Conservation (phyloP, 139 green algal species). For the Diplosphaera chodatii region DNA sequence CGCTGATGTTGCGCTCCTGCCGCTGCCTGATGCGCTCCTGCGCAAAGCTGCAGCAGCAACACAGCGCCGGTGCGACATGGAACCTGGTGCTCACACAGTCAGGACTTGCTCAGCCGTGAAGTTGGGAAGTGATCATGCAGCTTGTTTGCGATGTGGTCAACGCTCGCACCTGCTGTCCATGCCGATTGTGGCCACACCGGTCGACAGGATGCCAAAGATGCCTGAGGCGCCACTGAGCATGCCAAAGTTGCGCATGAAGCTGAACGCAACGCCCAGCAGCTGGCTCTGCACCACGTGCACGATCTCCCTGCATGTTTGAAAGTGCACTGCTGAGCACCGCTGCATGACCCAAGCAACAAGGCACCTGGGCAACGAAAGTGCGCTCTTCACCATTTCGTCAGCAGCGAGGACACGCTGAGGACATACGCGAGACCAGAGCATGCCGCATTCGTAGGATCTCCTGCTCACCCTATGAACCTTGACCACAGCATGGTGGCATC, state of each 20-base stretch:
- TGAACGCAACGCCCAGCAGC: conserved; percentile 26
- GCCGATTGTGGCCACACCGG: conserved; percentile 31
- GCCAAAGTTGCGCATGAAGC: conserved; percentile 48
- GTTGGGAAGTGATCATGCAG: not conserved
- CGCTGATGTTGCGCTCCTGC: conserved; percentile 28
- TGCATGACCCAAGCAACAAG: too few relatives aligned
- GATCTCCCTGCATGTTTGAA: not conserved
- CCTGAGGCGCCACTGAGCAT: conserved; percentile 35
- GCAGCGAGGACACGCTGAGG: too few relatives aligned
- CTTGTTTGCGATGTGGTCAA: not conserved
- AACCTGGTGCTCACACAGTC: too few relatives aligned
- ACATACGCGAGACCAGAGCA: not conserved
- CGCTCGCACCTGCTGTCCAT: conserved; percentile 7
- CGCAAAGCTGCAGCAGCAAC: conserved; percentile 1
- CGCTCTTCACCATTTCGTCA: too few relatives aligned
- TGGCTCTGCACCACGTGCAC: conserved; percentile 20
- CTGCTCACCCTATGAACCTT: conserved; percentile 18
- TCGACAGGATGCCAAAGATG: conserved; percentile 34
- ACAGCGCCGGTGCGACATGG: too few relatives aligned
- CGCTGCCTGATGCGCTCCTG: conserved; percentile 3
- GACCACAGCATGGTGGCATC: conserved; percentile 31
- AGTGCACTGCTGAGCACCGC: too few relatives aligned
- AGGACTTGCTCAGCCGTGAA: not conserved
- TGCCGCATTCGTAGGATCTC: not conserved
- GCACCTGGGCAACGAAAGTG: too few relatives aligned